Evolutionary conservation across 2,329 filamentous ascomycete genomes (phyloP).

Genomic region (Pseudocercospora macadamiae): DNA sequence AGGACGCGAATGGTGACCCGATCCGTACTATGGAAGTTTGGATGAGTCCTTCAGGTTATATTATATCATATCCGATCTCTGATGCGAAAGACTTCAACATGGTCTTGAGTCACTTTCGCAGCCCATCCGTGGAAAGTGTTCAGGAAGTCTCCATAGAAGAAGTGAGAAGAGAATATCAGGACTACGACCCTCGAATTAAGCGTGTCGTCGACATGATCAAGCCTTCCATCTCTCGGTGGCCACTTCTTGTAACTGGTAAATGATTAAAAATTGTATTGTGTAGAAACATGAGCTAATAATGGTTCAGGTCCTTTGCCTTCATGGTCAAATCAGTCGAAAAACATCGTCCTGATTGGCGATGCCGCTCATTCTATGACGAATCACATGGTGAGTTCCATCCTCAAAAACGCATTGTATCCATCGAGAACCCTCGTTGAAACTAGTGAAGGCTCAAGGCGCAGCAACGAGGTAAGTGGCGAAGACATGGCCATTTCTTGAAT

Average conservation of each 20-base stretch:
- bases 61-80: conserved; percentile 53
- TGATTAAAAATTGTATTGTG: too few relatives aligned
- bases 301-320: conserved; percentile 44
- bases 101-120: conserved; percentile 48
- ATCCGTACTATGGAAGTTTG: conserved; percentile 52
- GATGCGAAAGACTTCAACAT: conserved; percentile 51
- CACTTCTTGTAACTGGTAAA: conserved; percentile 49
- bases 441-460: conserved; percentile 14
- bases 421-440: too few relatives aligned
- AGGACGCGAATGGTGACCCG: conserved; percentile 37
- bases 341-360: conserved; percentile 50
- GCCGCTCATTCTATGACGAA: conserved; percentile 50
- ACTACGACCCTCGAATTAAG: conserved; percentile 51
- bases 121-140: conserved; percentile 42
- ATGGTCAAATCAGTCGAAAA: conserved; percentile 47
- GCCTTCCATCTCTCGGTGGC: conserved; percentile 45
- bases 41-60: conserved; percentile 42
- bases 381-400: conserved; percentile 46
- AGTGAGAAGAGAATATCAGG: conserved; percentile 46
- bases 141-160: conserved; percentile 48
- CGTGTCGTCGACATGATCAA: conserved; percentile 47
- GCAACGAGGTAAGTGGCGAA: conserved; percentile 11
- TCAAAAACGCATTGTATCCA: too few relatives aligned
- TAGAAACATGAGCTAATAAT: too few relatives aligned
- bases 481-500: background rate